Conservation (phyloP, 2,329 filamentous ascomycete genomes). For the Drechslera avenae region DNA sequence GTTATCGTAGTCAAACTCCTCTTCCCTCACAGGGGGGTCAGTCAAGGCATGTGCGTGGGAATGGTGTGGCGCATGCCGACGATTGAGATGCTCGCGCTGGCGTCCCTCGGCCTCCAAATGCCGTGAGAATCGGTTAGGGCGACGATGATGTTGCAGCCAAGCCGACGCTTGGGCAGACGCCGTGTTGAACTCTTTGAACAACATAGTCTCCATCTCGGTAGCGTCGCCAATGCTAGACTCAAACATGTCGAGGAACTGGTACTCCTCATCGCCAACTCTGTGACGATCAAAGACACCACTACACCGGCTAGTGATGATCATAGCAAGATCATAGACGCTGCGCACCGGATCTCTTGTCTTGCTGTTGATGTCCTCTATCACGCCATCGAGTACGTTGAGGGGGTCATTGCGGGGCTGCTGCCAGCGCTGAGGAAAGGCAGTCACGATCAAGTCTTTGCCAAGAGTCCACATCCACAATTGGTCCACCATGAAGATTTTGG, state of each 20-base stretch:
- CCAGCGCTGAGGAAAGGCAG: slow-evolving; percentile 64
- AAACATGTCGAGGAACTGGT: slow-evolving; percentile 71
- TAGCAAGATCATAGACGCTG: slow-evolving; percentile 67
- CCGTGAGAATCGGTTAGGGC: slow-evolving; percentile 44
- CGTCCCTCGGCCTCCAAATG: slow-evolving; percentile 44
- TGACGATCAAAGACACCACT: slow-evolving; percentile 66
- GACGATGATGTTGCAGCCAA: slow-evolving; percentile 60
- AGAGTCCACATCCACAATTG: slow-evolving; percentile 71
- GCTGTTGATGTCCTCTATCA: slow-evolving; percentile 69
- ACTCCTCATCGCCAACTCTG: slow-evolving; percentile 62
- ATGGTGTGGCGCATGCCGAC: slow-evolving; percentile 33
- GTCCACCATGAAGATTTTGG: slow-evolving; percentile 71
- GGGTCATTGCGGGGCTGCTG: slow-evolving; percentile 66
- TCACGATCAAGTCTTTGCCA: slow-evolving; percentile 63
- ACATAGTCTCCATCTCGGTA: slow-evolving; percentile 58
- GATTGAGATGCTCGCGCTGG: slow-evolving; percentile 39
- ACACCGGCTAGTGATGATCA: slow-evolving; percentile 65
- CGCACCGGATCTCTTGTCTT: slow-evolving; percentile 65
- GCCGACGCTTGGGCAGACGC: slow-evolving; percentile 62
- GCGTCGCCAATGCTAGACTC: slow-evolving; percentile 64
- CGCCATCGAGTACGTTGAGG: slow-evolving; percentile 65
- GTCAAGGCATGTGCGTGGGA: slow-evolving; percentile 35
- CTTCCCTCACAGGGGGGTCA: slow-evolving; percentile 32
- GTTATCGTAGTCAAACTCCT: slow-evolving; percentile 41
- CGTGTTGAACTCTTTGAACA: slow-evolving; percentile 65